A percentile compares a stretch with the other conserved stretches of the same genome.
These are phyloP conservation scores for Triticum timopheevii DNA, from an alignment of 176 grass and related monocot genomes.

Conservation along the genomic window DNA sequence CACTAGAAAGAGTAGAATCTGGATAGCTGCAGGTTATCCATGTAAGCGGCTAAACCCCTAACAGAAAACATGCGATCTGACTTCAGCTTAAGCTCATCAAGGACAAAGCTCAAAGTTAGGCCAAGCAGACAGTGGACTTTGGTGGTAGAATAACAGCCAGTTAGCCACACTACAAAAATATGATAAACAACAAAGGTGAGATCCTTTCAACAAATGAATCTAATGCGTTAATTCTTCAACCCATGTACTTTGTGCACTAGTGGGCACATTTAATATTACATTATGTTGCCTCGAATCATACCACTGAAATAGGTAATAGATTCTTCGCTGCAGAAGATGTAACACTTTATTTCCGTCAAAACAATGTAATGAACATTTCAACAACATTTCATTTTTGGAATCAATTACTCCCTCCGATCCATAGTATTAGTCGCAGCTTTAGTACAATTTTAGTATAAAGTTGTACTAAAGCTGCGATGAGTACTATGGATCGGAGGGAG, in stretches of 20 bases:
- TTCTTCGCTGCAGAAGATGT: not conserved
- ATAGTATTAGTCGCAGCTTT: too few relatives aligned
- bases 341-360: not conserved
- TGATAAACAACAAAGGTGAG: not conserved
- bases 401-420: not conserved
- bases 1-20: not conserved
- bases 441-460: too few relatives aligned
- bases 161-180: not conserved
- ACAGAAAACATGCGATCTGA: not conserved
- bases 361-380: constrained; percentile 2
- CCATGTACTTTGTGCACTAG: not conserved
- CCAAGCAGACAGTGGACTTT: not conserved
- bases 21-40: constrained; percentile 2
- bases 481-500: too few relatives aligned
- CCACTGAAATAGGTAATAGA: not conserved
- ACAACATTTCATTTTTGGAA: not conserved
- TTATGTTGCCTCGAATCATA: not conserved
- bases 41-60: not conserved
- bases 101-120: not conserved
- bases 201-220: not conserved
- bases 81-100: not conserved
- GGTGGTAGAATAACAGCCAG: not conserved
- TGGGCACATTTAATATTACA: not conserved
- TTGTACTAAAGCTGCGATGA: too few relatives aligned
- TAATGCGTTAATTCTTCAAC: not conserved